Evolutionary conservation across 1,284 basidiomycete species (phyloP), one percentile per base, ranked within the genome.

Genomic region (Mycena citricolor): DNA sequence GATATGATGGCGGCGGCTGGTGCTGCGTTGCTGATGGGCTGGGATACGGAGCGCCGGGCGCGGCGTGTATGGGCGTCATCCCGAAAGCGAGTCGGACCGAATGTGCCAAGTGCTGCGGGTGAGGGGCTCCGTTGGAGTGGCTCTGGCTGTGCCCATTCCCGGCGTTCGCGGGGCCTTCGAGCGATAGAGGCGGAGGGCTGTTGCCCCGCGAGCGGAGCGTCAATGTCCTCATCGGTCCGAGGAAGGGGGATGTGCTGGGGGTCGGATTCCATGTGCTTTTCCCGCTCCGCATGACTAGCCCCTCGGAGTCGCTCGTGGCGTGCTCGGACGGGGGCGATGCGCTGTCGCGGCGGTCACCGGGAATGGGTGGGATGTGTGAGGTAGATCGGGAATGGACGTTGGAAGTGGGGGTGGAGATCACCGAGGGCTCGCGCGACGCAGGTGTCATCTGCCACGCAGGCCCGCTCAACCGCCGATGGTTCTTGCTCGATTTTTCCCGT

Each of bases 81-180:
- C 86, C 88, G 56, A 94, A 94, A 32, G 90, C 90, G 20, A 83
- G 73, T 25, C 87, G 81, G 14, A 94, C 84, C 3, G 83, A 86
- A 57, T 87, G 83, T 5, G 83, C 86, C 31, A 90, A 75, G 64
- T 88, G 81, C 57, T 79, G 79, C 47, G 81, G 75, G 39, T 66
- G 62, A 13, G 48, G 49, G 3, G 52, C 49, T 2, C 48, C 45
- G 46, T 71, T 74, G 17, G 72, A 66, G 0, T 78, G 77, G 48
- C 76, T 79, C 61, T 77, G 80, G 10, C 73, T 75, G 42, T 60
- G 54, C 78, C 81, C 47, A 74, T 79, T 6, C 16, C 8, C 7
- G 33, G 13, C 76, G 73, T 13, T 79, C 80, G 55, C 75, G 81
- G 11, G 17, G 24, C 38, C 17, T 7, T 47, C 52, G 6, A 48